phyloP scores from a whole-genome alignment of 2,329 filamentous ascomycete genomes.

The Polychaeton citri region DNA sequence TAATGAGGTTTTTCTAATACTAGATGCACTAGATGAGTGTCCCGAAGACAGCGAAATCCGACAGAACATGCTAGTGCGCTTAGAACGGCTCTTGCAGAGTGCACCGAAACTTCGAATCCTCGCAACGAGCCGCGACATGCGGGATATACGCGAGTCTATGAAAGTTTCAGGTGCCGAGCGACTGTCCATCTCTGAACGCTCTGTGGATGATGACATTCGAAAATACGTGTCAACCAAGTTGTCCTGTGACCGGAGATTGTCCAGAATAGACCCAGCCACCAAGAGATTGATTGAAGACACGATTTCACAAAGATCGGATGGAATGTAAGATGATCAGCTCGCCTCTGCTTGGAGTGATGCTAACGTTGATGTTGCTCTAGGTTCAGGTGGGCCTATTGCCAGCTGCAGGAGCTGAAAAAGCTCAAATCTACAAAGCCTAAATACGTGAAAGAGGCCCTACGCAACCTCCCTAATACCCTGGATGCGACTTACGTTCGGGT shows the following conservation, averaged over 20 bases:
- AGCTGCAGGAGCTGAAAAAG: constrained; percentile 13
- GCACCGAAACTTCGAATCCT: constrained; percentile 8
- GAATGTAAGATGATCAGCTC: constrained; percentile 10
- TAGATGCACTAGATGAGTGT: constrained; percentile 25
- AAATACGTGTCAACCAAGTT: constrained; percentile 7
- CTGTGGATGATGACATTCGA: constrained; percentile 8
- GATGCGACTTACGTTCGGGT: constrained; percentile 25
- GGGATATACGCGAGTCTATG: constrained; percentile 8
- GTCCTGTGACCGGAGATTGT: constrained; percentile 6
- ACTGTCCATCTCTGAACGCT: constrained; percentile 2
- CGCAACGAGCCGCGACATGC: constrained; percentile 11
- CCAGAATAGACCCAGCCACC: constrained; percentile 3
- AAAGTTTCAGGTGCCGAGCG: constrained; percentile 2
- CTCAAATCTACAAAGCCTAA: constrained; percentile 8
- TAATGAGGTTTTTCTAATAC: constrained; percentile 16
- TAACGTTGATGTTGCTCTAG: constrained; percentile 3
- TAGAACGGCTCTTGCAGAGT: constrained; percentile 6
- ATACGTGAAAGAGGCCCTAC: constrained; percentile 13
- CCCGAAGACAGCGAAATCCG: constrained; percentile 7
- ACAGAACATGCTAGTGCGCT: constrained; percentile 5
- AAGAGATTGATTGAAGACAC: constrained; percentile 9
- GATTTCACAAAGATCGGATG: constrained; percentile 10
- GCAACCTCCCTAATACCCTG: constrained; percentile 11
- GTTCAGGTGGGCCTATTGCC: constrained; percentile 17
- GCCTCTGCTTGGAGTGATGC: background rate